Conservation (phyloP, 2,329 filamentous ascomycete species). For the Aureobasidium sp. region DNA sequence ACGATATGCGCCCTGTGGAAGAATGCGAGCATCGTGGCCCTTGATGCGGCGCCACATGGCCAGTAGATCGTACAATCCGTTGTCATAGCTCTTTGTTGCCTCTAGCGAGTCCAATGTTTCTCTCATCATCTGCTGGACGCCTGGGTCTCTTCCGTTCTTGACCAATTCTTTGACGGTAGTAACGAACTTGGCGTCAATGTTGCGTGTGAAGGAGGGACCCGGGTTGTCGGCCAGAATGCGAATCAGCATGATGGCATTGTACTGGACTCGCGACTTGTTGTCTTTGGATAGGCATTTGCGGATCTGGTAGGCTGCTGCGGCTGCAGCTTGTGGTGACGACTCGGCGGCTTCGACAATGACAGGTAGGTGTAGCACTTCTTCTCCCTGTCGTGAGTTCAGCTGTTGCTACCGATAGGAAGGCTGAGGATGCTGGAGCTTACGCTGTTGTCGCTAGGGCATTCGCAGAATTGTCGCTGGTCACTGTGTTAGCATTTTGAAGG, state of each 20-base stretch:
- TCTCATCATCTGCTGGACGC: constrained; percentile 76
- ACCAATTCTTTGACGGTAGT: constrained; percentile 69
- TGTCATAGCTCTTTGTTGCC: constrained; percentile 63
- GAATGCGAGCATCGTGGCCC: constrained; percentile 33
- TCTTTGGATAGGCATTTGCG: constrained; percentile 77
- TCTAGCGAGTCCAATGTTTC: constrained; percentile 80
- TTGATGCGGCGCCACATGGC: constrained; percentile 91
- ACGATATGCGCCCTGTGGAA: constrained; percentile 5
- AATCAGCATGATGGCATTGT: constrained; percentile 93
- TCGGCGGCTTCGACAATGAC: constrained; percentile 92
- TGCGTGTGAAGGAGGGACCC: constrained; percentile 80
- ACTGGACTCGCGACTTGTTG: constrained; percentile 59
- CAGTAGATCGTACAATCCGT: constrained; percentile 62
- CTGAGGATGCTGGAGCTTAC: constrained; percentile 31
- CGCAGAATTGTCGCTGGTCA: constrained; percentile 62
- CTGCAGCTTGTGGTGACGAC: constrained; percentile 78
- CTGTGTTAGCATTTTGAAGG: background rate
- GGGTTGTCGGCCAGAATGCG: constrained; percentile 91
- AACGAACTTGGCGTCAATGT: constrained; percentile 79
- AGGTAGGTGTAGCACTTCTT: constrained; percentile 88
- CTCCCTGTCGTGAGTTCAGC: constrained; percentile 48
- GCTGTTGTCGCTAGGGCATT: constrained; percentile 56
- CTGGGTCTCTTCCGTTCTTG: constrained; percentile 61
- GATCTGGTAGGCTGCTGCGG: constrained; percentile 71
- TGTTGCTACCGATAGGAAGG: constrained; percentile 10